Evolutionary conservation across 2,329 filamentous ascomycete genomes (phyloP).

Genomic region (Cladobotryum protrusum): DNA sequence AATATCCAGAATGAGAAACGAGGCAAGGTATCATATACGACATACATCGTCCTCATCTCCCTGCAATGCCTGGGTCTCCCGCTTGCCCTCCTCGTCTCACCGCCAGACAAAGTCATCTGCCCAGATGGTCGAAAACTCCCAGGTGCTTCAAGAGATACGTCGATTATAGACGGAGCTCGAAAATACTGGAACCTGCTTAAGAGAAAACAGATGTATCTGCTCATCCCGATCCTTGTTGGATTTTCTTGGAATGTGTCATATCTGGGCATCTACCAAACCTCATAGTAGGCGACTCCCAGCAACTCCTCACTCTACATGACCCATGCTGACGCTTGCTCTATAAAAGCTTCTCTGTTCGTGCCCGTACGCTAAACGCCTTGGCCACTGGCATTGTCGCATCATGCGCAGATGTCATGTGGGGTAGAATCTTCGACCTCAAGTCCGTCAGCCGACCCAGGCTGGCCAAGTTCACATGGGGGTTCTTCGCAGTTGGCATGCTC

Average conservation of each 20-base stretch:
- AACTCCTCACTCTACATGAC: constrained; percentile 33
- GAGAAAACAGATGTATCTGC: constrained; percentile 39
- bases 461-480: constrained; percentile 36
- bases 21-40: too few species aligned
- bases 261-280: constrained; percentile 45
- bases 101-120: not conserved
- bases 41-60: too few species aligned
- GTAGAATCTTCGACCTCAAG: constrained; percentile 42
- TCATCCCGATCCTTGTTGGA: constrained; percentile 43
- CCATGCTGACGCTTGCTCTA: not conserved
- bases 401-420: constrained; percentile 41
- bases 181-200: constrained; percentile 29
- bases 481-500: constrained; percentile 37
- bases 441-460: constrained; percentile 34
- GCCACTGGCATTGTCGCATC: constrained; percentile 27
- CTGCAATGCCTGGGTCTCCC: too few species aligned
- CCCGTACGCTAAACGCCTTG: not conserved
- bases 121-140: not conserved
- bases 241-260: constrained; percentile 48
- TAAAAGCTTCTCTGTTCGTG: not conserved
- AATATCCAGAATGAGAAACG: too few species aligned
- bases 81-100: not conserved
- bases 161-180: not conserved
- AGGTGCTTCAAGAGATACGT: not conserved
- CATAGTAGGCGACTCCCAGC: constrained; percentile 42